phyloP scores from a whole-genome alignment of 129 eudicot genomes.

The Lactuca saligna region DNA sequence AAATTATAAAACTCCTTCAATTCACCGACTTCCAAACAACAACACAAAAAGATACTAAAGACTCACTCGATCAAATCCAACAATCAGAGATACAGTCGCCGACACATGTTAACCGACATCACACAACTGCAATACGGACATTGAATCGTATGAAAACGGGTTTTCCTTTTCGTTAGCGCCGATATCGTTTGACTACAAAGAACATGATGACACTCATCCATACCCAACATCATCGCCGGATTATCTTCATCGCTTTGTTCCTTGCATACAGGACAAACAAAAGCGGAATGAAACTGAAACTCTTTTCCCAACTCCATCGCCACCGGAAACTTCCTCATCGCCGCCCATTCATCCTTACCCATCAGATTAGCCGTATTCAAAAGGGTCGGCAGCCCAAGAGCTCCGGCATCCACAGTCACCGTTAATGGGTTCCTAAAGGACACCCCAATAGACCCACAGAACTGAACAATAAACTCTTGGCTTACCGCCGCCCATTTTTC shows the following conservation, averaged over 20 bases:
- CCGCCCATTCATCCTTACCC: conserved; percentile 39
- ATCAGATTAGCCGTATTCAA: conserved; percentile 36
- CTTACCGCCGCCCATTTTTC: conserved; percentile 32
- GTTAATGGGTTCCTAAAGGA: conserved; percentile 29
- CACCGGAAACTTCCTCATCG: conserved; percentile 38
- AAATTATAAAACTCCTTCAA: too few relatives aligned
- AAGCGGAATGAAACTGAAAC: conserved; percentile 38
- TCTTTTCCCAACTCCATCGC: conserved; percentile 38
- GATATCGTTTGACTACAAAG: conserved; percentile 23
- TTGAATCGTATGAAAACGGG: conserved; percentile 13
- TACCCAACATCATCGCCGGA: conserved; percentile 40
- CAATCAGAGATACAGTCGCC: conserved; percentile 27
- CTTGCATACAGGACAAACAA: conserved; percentile 43
- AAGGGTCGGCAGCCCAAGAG: conserved; percentile 38
- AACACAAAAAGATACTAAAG: too few relatives aligned
- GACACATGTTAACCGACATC: conserved; percentile 13
- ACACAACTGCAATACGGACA: conserved; percentile 25
- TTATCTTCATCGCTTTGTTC: conserved; percentile 38
- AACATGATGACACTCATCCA: conserved; percentile 29
- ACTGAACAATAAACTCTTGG: conserved; percentile 29
- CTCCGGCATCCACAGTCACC: conserved; percentile 34
- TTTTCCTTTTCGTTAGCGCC: not conserved
- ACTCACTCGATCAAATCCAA: not conserved
- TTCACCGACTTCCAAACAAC: too few relatives aligned
- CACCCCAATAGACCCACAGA: conserved; percentile 31